A percentile compares a stretch with the other conserved stretches of the same genome.
Conservation (phyloP, 2,329 filamentous ascomycete species). For the Phialophora tarda region DNA sequence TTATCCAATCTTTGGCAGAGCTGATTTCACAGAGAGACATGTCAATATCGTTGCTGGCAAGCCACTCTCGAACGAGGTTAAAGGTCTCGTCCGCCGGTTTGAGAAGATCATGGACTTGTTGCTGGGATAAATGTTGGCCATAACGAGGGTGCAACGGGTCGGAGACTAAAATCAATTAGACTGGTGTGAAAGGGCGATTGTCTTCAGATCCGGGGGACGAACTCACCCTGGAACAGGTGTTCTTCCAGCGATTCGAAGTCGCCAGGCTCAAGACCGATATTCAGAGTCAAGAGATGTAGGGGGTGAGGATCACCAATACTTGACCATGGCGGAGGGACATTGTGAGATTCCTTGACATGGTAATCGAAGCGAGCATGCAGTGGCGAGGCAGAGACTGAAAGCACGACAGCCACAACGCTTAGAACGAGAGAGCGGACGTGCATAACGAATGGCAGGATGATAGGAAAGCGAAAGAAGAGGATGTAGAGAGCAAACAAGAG, state of each 20-base stretch:
- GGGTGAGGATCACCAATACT: slow-evolving; percentile 55
- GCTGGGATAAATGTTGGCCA: slow-evolving; percentile 59
- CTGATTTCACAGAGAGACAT: slow-evolving; percentile 51
- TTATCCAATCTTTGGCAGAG: slow-evolving; percentile 64
- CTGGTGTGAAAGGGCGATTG: not conserved
- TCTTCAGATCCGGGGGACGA: slow-evolving; percentile 10
- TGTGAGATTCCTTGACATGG: slow-evolving; percentile 62
- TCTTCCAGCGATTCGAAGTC: slow-evolving; percentile 62
- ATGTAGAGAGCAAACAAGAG: not conserved
- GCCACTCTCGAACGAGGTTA: slow-evolving; percentile 61
- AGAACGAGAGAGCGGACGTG: slow-evolving; percentile 16
- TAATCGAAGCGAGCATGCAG: slow-evolving; percentile 51
- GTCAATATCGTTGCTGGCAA: slow-evolving; percentile 59
- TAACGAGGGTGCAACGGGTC: slow-evolving; percentile 61
- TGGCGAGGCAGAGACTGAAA: slow-evolving; percentile 25
- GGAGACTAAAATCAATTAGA: slow-evolving; percentile 49
- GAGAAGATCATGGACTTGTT: slow-evolving; percentile 61
- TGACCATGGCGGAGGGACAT: slow-evolving; percentile 59
- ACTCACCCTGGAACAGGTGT: slow-evolving; percentile 58
- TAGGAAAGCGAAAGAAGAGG: not conserved
- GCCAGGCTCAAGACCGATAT: slow-evolving; percentile 65
- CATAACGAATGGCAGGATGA: slow-evolving; percentile 28
- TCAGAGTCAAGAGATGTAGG: slow-evolving; percentile 58
- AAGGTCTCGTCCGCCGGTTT: slow-evolving; percentile 59
- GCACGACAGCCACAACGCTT: slow-evolving; percentile 15